A percentile compares a stretch with the other conserved stretches of the same genome.
phyloP scores from a whole-genome alignment of 306 rosid species.

The Medicago ruthenica region DNA sequence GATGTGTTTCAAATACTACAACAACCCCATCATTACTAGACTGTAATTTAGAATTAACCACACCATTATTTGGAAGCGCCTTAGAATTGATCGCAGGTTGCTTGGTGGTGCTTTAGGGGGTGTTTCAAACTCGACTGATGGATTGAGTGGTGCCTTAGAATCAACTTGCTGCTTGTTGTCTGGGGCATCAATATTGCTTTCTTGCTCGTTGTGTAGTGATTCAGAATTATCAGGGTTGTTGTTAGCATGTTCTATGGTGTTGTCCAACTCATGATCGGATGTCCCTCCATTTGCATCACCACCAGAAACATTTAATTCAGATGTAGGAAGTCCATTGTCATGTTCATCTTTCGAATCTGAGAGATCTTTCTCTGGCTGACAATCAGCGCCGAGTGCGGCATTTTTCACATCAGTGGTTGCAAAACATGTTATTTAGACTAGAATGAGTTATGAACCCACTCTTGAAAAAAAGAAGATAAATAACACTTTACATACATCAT shows the following conservation, averaged over 20 bases:
- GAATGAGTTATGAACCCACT: background rate
- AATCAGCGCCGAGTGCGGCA: conserved; percentile 34
- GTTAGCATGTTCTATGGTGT: conserved; percentile 20
- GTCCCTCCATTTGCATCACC: too few relatives aligned
- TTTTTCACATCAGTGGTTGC: conserved; percentile 31
- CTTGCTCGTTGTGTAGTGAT: conserved; percentile 12
- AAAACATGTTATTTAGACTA: conserved; percentile 1
- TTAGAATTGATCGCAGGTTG: too few relatives aligned
- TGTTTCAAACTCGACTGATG: background rate
- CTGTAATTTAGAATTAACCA: conserved; percentile 32
- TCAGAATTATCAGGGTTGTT: conserved; percentile 29
- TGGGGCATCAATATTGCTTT: conserved; percentile 30
- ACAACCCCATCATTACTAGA: conserved; percentile 25
- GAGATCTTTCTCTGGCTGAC: conserved; percentile 35
- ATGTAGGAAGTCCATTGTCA: conserved; percentile 13
- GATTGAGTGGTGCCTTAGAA: conserved; percentile 12
- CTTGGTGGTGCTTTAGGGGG: too few relatives aligned
- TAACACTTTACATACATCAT: too few relatives aligned
- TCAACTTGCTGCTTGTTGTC: conserved; percentile 30
- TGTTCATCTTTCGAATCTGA: conserved; percentile 30
- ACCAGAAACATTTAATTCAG: too few relatives aligned
- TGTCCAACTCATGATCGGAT: background rate
- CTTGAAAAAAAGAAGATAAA: background rate
- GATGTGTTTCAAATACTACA: too few relatives aligned
- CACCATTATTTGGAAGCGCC: background rate